Conservation (phyloP, 345 rosid genomes). For the Brassica carinata region DNA sequence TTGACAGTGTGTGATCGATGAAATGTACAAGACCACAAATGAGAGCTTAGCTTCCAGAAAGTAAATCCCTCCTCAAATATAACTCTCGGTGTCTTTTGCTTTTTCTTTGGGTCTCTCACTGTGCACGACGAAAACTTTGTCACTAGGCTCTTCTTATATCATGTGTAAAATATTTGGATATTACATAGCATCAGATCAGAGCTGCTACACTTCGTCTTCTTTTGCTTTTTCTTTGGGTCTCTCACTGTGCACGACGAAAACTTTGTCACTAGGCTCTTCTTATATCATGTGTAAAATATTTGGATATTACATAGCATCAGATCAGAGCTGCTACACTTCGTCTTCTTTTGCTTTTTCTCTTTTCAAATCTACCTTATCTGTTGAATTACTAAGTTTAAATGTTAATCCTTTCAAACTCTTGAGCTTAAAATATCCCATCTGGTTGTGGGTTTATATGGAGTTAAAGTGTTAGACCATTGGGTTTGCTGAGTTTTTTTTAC, state of each 20-base stretch:
- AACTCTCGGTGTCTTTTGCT: not conserved
- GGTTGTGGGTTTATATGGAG: not conserved
- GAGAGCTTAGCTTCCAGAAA: slow-evolving; percentile 31
- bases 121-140: slow-evolving; percentile 22
- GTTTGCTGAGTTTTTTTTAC: not conserved
- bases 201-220: slow-evolving; percentile 5
- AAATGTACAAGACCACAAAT: slow-evolving; percentile 40
- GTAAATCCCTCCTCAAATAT: slow-evolving; percentile 12
- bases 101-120: not conserved
- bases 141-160: slow-evolving; percentile 15
- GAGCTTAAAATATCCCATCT: not conserved
- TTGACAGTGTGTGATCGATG: slow-evolving; percentile 37
- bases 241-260: slow-evolving; percentile 16
- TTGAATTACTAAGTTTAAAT: not conserved
- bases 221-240: not conserved
- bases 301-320: slow-evolving; percentile 17
- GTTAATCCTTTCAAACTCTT: not conserved
- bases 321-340: slow-evolving; percentile 19
- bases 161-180: slow-evolving; percentile 27
- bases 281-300: slow-evolving; percentile 30
- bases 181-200: slow-evolving; percentile 24
- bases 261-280: slow-evolving; percentile 17
- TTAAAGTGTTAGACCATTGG: no score
- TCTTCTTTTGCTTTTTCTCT: not conserved
- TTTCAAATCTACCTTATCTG: not conserved